Conservation (phyloP, 2,329 filamentous ascomycete species). For the Claviceps sp. region DNA sequence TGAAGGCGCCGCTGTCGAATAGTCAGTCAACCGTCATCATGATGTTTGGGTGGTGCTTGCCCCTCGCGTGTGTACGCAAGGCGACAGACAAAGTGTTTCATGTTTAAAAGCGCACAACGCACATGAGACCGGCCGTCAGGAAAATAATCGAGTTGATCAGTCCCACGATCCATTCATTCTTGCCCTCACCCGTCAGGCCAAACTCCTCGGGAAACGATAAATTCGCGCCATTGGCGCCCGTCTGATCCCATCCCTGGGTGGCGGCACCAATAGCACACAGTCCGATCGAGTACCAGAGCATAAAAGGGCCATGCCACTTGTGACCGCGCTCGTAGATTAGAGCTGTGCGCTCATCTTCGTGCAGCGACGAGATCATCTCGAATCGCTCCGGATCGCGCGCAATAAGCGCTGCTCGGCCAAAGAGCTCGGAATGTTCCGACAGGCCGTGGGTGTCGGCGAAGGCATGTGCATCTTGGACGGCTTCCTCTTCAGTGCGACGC, state of each 20-base stretch:
- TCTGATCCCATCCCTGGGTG: conserved; percentile 51
- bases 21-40: background rate
- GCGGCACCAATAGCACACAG: conserved; percentile 41
- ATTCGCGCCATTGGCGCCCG: conserved; percentile 45
- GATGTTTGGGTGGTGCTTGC: too few species aligned
- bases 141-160: conserved; percentile 18
- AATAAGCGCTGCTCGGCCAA: conserved; percentile 16
- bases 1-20: conserved; percentile 13
- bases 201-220: conserved; percentile 38
- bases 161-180: conserved; percentile 27
- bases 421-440: conserved; percentile 28
- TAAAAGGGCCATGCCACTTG: conserved; percentile 37
- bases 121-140: conserved; percentile 41
- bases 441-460: conserved; percentile 36
- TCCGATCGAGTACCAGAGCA: conserved; percentile 27
- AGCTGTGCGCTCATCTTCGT: conserved; percentile 18
- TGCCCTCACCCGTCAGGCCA: conserved; percentile 21
- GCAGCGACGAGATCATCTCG: conserved; percentile 10
- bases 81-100: too few species aligned
- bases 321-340: conserved; percentile 35
- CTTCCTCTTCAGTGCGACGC: conserved; percentile 12
- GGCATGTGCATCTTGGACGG: conserved; percentile 26
- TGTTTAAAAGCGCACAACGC: conserved; percentile 18
- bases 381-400: conserved; percentile 15
- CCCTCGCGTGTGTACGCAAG: background rate